Evolutionary conservation across 2,329 filamentous ascomycete genomes (phyloP).

Genomic region (Pseudogymnoascus sp.): DNA sequence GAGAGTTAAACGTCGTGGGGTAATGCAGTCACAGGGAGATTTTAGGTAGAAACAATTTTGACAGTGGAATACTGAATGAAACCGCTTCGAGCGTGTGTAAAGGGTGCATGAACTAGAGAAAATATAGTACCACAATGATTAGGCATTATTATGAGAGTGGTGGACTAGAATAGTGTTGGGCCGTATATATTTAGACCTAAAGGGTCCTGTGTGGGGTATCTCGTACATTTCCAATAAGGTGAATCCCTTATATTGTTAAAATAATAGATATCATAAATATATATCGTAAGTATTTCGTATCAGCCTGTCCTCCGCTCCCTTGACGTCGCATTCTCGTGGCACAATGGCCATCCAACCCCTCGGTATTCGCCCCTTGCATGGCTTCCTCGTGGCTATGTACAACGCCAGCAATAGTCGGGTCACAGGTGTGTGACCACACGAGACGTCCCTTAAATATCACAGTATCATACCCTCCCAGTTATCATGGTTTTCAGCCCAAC

Average conservation of each 20-base stretch:
- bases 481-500: slow-evolving; percentile 9
- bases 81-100: too few relatives aligned
- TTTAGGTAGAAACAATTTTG: not conserved
- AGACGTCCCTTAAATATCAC: not conserved
- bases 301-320: not conserved
- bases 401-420: not conserved
- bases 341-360: not conserved
- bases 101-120: too few relatives aligned
- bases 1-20: slow-evolving; percentile 12
- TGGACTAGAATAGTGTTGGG: not conserved
- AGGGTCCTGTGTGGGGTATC: not conserved
- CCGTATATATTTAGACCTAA: not conserved
- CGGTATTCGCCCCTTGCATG: not conserved
- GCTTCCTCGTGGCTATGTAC: not conserved
- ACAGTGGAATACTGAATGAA: too few relatives aligned
- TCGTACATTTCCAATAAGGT: not conserved
- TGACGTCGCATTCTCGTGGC: not conserved
- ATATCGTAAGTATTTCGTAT: not conserved
- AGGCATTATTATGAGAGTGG: too few relatives aligned
- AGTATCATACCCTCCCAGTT: not conserved
- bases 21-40: not conserved
- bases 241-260: not conserved
- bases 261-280: not conserved
- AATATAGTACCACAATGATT: too few relatives aligned
- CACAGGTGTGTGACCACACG: not conserved